Conservation (phyloP, 2,329 filamentous ascomycete species). For the Daldinia sp. region DNA sequence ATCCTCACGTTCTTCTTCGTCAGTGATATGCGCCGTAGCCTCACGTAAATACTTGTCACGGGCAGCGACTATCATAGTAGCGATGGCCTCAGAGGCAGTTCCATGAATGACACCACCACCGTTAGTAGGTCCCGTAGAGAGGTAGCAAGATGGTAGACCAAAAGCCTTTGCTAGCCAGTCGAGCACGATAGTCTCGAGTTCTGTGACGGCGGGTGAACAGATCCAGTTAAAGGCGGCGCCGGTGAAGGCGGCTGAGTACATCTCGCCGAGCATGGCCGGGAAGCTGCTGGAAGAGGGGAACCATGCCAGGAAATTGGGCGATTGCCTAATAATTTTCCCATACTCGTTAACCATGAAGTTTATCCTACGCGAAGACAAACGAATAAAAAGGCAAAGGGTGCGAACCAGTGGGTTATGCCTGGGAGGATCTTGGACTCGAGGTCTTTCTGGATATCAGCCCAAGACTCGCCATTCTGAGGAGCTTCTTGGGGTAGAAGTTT, state of each 20-base stretch:
- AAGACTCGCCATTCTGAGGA: constrained; percentile 76
- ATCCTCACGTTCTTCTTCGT: constrained; percentile 74
- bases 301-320: constrained; percentile 95
- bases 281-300: constrained; percentile 87
- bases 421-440: constrained; percentile 89
- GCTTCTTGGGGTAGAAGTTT: constrained; percentile 78
- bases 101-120: constrained; percentile 97
- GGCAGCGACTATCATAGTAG: constrained; percentile 88
- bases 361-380: background rate
- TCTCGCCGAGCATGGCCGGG: constrained; percentile 88
- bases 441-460: constrained; percentile 84
- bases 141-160: constrained; percentile 77
- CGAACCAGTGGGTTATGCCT: constrained; percentile 86
- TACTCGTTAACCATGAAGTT: background rate
- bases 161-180: constrained; percentile 90
- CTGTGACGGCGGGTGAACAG: constrained; percentile 90
- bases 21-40: constrained; percentile 62
- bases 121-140: constrained; percentile 74
- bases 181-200: constrained; percentile 91
- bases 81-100: constrained; percentile 86
- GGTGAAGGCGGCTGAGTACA: constrained; percentile 90
- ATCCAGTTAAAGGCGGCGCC: constrained; percentile 98
- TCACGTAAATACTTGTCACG: constrained; percentile 80
- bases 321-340: constrained; percentile 67
- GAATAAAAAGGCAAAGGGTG: constrained; percentile 9